phyloP scores from a whole-genome alignment of 2,329 filamentous ascomycete genomes.

The Amphichorda felina region DNA sequence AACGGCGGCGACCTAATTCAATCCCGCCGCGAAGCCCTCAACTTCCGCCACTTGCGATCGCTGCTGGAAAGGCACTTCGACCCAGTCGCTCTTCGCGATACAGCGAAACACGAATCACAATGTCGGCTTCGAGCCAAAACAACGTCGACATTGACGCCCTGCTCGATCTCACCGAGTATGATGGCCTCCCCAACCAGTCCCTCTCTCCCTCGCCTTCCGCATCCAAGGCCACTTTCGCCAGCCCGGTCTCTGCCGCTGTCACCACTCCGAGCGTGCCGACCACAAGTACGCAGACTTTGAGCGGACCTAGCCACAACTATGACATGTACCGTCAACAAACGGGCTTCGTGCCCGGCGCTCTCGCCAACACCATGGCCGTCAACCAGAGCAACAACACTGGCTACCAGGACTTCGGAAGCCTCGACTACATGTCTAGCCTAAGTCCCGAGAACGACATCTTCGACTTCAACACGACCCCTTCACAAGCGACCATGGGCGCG shows the following conservation, averaged over 20 bases:
- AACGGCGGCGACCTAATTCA: too few relatives aligned
- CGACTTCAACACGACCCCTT: conserved; percentile 60
- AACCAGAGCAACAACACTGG: conserved; percentile 49
- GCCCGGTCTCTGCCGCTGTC: conserved; percentile 37
- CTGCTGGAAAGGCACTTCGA: too few relatives aligned
- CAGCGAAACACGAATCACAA: too few relatives aligned
- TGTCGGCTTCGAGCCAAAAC: conserved; percentile 29
- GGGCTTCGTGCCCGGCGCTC: conserved; percentile 74
- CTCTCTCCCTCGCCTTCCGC: conserved; percentile 45
- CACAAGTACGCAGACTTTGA: conserved; percentile 47
- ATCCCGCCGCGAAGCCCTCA: too few relatives aligned
- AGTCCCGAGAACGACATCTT: conserved; percentile 54
- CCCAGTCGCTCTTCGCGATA: too few relatives aligned
- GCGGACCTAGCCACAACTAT: conserved; percentile 87
- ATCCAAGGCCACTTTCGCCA: conserved; percentile 42
- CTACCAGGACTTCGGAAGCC: conserved; percentile 35
- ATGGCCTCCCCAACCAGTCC: conserved; percentile 41
- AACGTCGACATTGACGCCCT: conserved; percentile 44
- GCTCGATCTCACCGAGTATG: conserved; percentile 52
- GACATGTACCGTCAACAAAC: conserved; percentile 93
- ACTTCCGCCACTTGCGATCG: too few relatives aligned
- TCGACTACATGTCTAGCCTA: conserved; percentile 42
- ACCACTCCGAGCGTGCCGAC: conserved; percentile 42
- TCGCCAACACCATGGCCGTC: conserved; percentile 68
- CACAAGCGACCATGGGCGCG: conserved; percentile 44